Base-by-base conservation (phyloP, 768 basidiomycete species). In the Suillus hirtellus region DNA sequence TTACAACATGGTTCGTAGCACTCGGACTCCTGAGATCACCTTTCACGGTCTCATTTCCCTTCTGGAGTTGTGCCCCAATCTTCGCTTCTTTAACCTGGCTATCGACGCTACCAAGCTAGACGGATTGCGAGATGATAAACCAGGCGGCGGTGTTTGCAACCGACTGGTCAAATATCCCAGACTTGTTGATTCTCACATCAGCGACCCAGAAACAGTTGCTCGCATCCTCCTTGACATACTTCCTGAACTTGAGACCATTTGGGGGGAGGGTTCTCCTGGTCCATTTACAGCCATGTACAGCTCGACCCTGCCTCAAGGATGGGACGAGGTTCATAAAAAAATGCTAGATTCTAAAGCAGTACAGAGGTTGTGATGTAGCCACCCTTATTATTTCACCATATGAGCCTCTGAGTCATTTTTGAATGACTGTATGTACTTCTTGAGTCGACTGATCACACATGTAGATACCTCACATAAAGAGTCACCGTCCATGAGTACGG, bases 111-210 rank as follows among this genome's bases (percentile, higher is more conserved):
- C 60, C 19, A 61, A 31, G 11, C 43, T 60, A 19, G 55, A 56
- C 19, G 50, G 59, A 14, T 14, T 54, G n/a, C 31, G 24, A 19
- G n/a, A 31, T 34, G 35, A 27, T 40, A 55, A 38, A 55, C 60
- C 60, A 37, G 60, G 59, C 27, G n/a, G 24, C 3, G 60, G 60
- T 38, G 60, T 61, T 40, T 60, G 59, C 38, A 61, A 61, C 24
- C 47, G 52, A 31, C n/a, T 27, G 19, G 37, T 61, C 58, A 61
- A 55, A 37, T 9, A 61, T 34, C 27, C 34, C n/a, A 40, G 31
- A 14, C 37, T 61, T 21, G 3, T 40, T 4, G 58, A 61, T 58
- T 61, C 60, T 35, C 47, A 14, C 34, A 38, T 61, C 34, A 27
- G 19, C 14, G 52, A 61, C 35, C 52, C 60, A n/a, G 52, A 59